Evolutionary conservation across 1,284 basidiomycete genomes (phyloP).

Genomic region (Cryptococcus sp.): DNA sequence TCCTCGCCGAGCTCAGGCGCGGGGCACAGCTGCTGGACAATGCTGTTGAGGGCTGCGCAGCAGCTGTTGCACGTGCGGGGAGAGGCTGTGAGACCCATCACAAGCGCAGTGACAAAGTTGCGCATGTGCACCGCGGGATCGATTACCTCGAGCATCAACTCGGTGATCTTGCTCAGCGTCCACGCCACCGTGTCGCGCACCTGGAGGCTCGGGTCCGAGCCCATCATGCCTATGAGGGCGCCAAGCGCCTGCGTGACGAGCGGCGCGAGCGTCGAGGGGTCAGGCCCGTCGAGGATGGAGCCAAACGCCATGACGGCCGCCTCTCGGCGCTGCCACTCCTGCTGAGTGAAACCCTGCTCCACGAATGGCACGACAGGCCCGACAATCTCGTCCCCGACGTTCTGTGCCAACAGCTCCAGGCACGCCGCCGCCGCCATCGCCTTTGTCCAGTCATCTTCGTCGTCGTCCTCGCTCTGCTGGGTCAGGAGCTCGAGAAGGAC

Average conservation of each 20-base stretch:
- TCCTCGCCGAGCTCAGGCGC: constrained; percentile 54
- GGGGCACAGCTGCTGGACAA: constrained; percentile 74
- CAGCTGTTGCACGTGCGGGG: constrained; percentile 84
- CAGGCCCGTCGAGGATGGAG: constrained; percentile 93
- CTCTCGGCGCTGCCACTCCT: constrained; percentile 92
- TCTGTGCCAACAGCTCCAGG: constrained; percentile 80
- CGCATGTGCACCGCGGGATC: constrained; percentile 86
- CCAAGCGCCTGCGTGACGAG: constrained; percentile 93
- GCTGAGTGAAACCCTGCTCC: constrained; percentile 82
- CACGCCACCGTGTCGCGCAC: constrained; percentile 98
- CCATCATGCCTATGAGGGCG: constrained; percentile 92
- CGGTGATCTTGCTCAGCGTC: constrained; percentile 95
- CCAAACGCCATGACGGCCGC: constrained; percentile 98
- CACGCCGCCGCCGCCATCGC: constrained; percentile 98
- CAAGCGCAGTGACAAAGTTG: constrained; percentile 76
- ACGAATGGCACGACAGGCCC: constrained; percentile 95
- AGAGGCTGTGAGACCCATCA: constrained; percentile 68
- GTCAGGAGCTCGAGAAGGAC: constrained; percentile 86
- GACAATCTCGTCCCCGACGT: constrained; percentile 88
- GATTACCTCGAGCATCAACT: constrained; percentile 80
- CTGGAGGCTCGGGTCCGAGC: constrained; percentile 69
- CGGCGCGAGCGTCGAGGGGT: constrained; percentile 72
- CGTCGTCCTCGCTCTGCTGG: constrained; percentile 92
- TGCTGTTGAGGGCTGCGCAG: constrained; percentile 95
- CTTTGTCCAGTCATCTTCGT: constrained; percentile 98